A percentile compares a stretch with the other conserved stretches of the same genome.
These are phyloP conservation scores for Penicillium sp. DNA, from an alignment of 2,329 filamentous ascomycete species.

Conservation along the genomic window DNA sequence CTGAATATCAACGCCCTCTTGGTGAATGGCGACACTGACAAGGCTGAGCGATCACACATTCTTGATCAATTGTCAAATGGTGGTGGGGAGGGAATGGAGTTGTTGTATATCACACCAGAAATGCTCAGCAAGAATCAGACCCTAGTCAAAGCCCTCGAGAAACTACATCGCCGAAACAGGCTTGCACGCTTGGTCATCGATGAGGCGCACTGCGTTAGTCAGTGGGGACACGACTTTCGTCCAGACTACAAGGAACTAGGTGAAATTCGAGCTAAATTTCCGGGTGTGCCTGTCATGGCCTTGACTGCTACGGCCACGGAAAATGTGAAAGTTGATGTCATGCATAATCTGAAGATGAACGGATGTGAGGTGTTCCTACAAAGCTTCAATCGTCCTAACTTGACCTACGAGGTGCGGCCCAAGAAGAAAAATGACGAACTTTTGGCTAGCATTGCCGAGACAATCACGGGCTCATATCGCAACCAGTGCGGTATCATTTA, in stretches of 20 bases:
- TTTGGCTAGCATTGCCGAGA: slow-evolving; percentile 53
- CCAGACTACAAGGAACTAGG: slow-evolving; percentile 92
- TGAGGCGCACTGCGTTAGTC: slow-evolving; percentile 98
- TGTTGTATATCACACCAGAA: slow-evolving; percentile 94
- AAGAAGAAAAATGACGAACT: slow-evolving; percentile 64
- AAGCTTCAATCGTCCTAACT: slow-evolving; percentile 95
- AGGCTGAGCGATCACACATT: slow-evolving; percentile 64
- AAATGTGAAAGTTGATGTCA: slow-evolving; percentile 88
- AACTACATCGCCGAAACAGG: slow-evolving; percentile 67
- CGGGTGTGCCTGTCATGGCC: slow-evolving; percentile 85
- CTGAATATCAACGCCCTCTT: slow-evolving; percentile 76
- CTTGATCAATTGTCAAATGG: slow-evolving; percentile 62
- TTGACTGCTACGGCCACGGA: slow-evolving; percentile 92
- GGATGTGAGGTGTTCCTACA: slow-evolving; percentile 79
- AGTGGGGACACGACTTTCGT: slow-evolving; percentile 98
- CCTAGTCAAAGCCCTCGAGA: slow-evolving; percentile 65
- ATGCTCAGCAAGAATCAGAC: slow-evolving; percentile 82
- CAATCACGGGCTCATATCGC: slow-evolving; percentile 68
- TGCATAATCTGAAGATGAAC: slow-evolving; percentile 82
- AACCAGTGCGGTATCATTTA: slow-evolving; percentile 88
- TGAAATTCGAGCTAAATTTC: slow-evolving; percentile 68
- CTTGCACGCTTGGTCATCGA: slow-evolving; percentile 94
- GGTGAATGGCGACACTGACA: slow-evolving; percentile 73
- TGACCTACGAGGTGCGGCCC: slow-evolving; percentile 78
- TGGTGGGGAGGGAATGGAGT: slow-evolving; percentile 74